Evolutionary conservation across 768 basidiomycete genomes (phyloP), one percentile per base, ranked within the genome.

Genomic region (Megacollybia marginata): DNA sequence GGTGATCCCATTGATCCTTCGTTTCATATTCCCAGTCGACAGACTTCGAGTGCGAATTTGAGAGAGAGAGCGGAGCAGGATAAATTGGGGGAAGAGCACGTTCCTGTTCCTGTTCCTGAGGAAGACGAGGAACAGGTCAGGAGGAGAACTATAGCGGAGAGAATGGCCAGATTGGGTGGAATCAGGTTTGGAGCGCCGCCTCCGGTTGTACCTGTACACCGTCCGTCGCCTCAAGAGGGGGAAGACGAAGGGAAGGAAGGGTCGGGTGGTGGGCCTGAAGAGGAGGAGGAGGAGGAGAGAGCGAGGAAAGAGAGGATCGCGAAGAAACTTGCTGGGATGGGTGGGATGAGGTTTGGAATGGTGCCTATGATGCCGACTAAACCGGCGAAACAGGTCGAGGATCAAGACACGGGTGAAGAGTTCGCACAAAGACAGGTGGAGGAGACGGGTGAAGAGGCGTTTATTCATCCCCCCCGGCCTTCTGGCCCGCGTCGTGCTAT

Each of bases 131-230:
- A 78, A 49, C 74, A 79, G 19, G 66, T 65, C 2, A 73, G 83
- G 44, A 76, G 83, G 19, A 74, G 73, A 31, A 87, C 87, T 1
- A 88, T 96, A 34, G 91, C 92, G 1, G 92, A 95, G 51, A 78
- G 93, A n/a, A 94, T 96, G 92, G 92, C 92, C 1, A 90, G 83
- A 59, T 72, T 96, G 0, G 91, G 93, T 13, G 90, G 88, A 3
- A 83, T 95, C 60, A 80, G 78, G 53, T 86, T 93, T 55, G 90
- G 90, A 1, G 81, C 76, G 42, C 85, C 85, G 13, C 79, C 82
- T 9, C 70, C 73, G 15, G 59, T 63, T 48, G 56, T 55, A 49
- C 66, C 64, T 38, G 70, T 71, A 2, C 63, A 40, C 18, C 38
- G 68, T 5, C 69, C 69, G 2, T 55, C 64, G 0, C 64, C 65